phyloP scores from a whole-genome alignment of 768 basidiomycete species.

The Lenzites betulinus region DNA sequence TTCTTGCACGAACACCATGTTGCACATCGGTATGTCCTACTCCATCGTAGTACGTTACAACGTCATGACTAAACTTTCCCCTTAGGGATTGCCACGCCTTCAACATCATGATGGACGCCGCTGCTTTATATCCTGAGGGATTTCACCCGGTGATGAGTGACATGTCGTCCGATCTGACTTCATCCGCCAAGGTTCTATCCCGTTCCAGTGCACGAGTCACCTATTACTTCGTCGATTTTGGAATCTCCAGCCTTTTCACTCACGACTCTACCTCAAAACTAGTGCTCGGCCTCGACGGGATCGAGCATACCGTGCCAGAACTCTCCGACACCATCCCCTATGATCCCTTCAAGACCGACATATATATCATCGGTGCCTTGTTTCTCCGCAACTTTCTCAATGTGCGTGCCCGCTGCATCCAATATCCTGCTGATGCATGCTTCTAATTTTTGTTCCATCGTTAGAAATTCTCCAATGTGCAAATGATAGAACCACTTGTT shows the following conservation, averaged over 20 bases:
- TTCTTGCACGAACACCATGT: conserved; percentile 26
- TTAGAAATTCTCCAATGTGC: neutral
- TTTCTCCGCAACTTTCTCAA: neutral
- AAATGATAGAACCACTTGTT: neutral
- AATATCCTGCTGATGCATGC: neutral
- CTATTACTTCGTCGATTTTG: neutral
- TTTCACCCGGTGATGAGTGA: conserved; percentile 13
- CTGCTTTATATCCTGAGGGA: conserved; percentile 20
- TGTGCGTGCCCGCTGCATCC: neutral
- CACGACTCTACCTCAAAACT: neutral
- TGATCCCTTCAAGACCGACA: neutral
- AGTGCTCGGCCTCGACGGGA: neutral
- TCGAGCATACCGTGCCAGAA: neutral
- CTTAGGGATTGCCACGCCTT: conserved; percentile 25
- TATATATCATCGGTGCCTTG: neutral
- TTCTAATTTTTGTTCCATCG: neutral
- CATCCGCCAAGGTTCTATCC: neutral
- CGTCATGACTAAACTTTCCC: neutral
- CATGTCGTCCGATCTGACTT: neutral
- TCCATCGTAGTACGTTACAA: neutral
- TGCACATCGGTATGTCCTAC: conserved; percentile 25
- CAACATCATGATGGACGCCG: conserved; percentile 28
- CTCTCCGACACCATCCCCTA: neutral
- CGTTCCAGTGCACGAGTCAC: neutral
- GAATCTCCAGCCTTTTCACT: neutral